These are phyloP conservation scores for Orychophragmus violaceus DNA, from an alignment of 345 rosid species.

Conservation along the genomic window DNA sequence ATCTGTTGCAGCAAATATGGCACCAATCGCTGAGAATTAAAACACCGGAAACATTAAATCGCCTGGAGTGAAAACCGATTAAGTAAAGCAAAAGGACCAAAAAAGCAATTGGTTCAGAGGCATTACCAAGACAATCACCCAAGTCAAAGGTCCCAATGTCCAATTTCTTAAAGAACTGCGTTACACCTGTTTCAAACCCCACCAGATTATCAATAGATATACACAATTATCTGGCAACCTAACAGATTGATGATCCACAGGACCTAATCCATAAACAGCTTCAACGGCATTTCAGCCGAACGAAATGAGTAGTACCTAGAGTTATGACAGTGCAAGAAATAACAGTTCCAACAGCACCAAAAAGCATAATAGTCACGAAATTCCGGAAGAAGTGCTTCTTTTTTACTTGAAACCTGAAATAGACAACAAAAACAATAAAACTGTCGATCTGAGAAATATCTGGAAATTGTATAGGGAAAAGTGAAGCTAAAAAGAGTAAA, in stretches of 20 bases:
- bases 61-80: conserved; percentile 1
- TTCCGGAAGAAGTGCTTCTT: conserved; percentile 96
- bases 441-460: not conserved
- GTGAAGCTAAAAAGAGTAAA: conserved; percentile 11
- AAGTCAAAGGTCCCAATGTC: conserved; percentile 63
- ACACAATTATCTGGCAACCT: conserved; percentile 2
- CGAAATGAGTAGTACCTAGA: conserved; percentile 39
- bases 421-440: not conserved
- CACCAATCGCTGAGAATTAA: conserved; percentile 76
- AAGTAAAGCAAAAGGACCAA: not conserved
- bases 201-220: not conserved
- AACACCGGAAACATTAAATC: conserved; percentile 6
- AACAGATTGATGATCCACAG: not conserved
- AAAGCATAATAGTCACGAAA: conserved; percentile 79
- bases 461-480: not conserved
- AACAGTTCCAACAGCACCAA: conserved; percentile 91
- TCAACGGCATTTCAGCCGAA: not conserved
- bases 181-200: conserved; percentile 57
- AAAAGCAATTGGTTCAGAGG: not conserved
- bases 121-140: conserved; percentile 79
- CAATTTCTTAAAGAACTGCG: conserved; percentile 51
- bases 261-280: not conserved
- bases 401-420: conserved; percentile 93
- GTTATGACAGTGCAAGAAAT: conserved; percentile 73
- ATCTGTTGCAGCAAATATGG: conserved; percentile 98